Evolutionary conservation across 139 green algal genomes (phyloP).

Genomic region (Chlamydomonas applanata): DNA sequence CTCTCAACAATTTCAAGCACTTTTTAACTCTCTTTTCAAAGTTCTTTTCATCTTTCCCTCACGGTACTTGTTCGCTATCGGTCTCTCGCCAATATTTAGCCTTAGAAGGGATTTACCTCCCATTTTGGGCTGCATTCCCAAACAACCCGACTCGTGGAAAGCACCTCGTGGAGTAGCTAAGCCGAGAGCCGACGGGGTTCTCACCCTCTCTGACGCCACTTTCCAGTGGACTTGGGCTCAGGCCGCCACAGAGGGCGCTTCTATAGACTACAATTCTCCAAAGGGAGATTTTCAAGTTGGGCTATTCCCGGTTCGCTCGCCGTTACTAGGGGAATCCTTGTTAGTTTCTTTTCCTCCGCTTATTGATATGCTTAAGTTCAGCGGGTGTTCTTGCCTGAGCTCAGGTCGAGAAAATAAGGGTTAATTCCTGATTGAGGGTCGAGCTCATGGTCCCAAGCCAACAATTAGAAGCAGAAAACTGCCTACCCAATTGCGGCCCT

Average conservation of each 20-base stretch:
- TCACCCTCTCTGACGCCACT: conserved; percentile 82
- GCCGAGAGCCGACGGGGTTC: conserved; percentile 71
- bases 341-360: conserved; percentile 96
- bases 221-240: conserved; percentile 76
- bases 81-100: conserved; percentile 91
- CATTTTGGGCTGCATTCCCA: conserved; percentile 91
- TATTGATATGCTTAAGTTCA: conserved; percentile 96
- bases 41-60: conserved; percentile 97
- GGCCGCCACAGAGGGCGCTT: conserved; percentile 64
- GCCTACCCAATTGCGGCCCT: conserved; percentile 52
- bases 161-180: conserved; percentile 64
- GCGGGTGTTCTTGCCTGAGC: conserved; percentile 86
- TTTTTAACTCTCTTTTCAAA: conserved; percentile 98
- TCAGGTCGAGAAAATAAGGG: conserved; percentile 20
- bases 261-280: conserved; percentile 89
- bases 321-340: conserved; percentile 87
- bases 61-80: conserved; percentile 96
- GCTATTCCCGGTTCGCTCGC: conserved; percentile 26
- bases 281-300: conserved; percentile 81
- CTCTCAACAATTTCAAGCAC: conserved; percentile 93
- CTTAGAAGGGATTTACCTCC: conserved; percentile 93
- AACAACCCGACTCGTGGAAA: conserved; percentile 87
- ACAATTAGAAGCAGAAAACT: conserved; percentile 7
- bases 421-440: conserved; percentile 7
- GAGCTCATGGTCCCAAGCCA: neutral